Evolutionary conservation across 192 early-diverging fungal species (phyloP), one percentile per base, ranked within the genome.

Genomic region (Rhizophagus clarus): DNA sequence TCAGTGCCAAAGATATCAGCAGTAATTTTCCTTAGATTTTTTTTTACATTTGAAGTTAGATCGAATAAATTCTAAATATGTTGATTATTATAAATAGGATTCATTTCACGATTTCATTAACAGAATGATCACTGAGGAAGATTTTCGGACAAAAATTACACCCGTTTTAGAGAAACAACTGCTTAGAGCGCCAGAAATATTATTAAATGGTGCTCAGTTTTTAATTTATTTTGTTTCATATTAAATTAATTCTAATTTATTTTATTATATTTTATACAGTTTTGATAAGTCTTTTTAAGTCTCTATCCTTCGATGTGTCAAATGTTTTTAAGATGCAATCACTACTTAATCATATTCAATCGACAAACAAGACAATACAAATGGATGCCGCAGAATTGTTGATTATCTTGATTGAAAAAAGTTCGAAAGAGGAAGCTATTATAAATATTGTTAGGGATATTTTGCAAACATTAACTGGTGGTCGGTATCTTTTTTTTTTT

Each of bases 121-220:
- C 20, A 61, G 61, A 17, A 89, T 82, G 61, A 84, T 96, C 14
- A 85, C 87, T 4, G 83, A 87, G 32, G 84, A 81, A 5, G 80
- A 85, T 49, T 93, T 95, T 62, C 85, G 87, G 29, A 49, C 67
- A 7, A 86, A 91, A 67, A 89, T 96, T 68, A 75, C 89, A 20
- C 85, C 92, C 28, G 85, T 88, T 49, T 85, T 94, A n/a, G 89
- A 94, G 56, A 90, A 92, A 61, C 88, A 95, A 83, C 87, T 95
- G 74, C 84, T 97, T 66, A 91, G 96, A 61, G 94, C 96, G 14
- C 96, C 96, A 20, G 96, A 97, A 76, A 88, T 92, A 67, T 90
- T 92, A 42, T 86, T 96, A 61, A 85, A 84, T 82, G 81, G 91
- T 90, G 84, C 61, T 64, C 51, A 66, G n/a, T 67, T 45, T 49